Evolutionary conservation across 371 early-diverging fungal genomes (phyloP), one percentile per base, ranked within the genome.

Genomic region (Haplosporangium sp.): DNA sequence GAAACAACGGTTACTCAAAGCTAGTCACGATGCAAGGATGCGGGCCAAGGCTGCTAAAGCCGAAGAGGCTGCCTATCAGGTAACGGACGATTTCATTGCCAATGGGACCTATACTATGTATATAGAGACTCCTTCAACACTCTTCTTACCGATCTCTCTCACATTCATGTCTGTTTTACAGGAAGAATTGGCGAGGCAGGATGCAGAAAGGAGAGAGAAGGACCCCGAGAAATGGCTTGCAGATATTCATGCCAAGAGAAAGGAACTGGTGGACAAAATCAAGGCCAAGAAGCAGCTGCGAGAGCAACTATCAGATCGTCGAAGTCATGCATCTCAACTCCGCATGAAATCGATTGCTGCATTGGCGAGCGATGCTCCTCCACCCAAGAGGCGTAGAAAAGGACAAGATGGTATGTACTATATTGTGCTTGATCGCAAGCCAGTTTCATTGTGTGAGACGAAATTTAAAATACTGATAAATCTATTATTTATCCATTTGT

Each of bases 291-390:
- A 87, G 59, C 85, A 89, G n/a, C 80, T 86, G 45, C 90, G 91
- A 13, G 86, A 90, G 43, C 93, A 95, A 66, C 85, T 97, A 13
- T 85, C 90, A 11, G 95, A 96, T 82, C 89, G 96, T 40, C 86
- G 94, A 45, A 94, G 94, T 74, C 91, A 92, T 45, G 95, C 95
- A 11, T 94, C 96, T 6, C 93, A 94, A 60, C 59, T 88, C 56
- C 89, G 96, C 38, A 95, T 95, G 95, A 86, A 90, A 61, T 91
- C 89, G 23, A 93, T 96, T 68, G 95, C 95, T 3, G 89, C 88
- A 36, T 80, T 96, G 43, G 96, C 95, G 1, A 88, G 89, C 63
- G 92, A 90, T 74, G 73, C 55, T 62, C 86, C 57, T 51, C 82
- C 51, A 42, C 85, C 40, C 5, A 90, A 90, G 58, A 83, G 89